Percentiles rank a stretch among this genome's conserved stretches.
Evolutionary conservation across 192 early-diverging fungal species (phyloP).

Genomic region (Coemansia javaensis): DNA sequence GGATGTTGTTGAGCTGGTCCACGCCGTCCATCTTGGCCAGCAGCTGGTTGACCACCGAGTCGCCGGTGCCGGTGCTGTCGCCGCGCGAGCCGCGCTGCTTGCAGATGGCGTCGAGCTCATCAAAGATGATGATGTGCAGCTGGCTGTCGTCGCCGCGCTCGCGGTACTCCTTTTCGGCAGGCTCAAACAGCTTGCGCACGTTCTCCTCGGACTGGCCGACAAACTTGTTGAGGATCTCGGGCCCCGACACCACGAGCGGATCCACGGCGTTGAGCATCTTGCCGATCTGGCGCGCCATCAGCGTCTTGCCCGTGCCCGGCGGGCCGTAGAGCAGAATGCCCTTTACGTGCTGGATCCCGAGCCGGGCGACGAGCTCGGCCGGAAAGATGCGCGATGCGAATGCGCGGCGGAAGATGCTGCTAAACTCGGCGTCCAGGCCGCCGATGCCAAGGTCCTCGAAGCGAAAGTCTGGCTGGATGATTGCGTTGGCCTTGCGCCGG

Average conservation of each 20-base stretch:
- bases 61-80: constrained; percentile 91
- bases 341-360: constrained; percentile 98
- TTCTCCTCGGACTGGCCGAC: constrained; percentile 97
- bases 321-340: constrained; percentile 87
- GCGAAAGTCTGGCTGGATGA: constrained; percentile 93
- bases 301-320: constrained; percentile 95
- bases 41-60: constrained; percentile 96
- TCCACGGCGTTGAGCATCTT: constrained; percentile 97
- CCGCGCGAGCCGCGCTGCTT: constrained; percentile 91
- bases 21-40: constrained; percentile 99
- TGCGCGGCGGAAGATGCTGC: constrained; percentile 90
- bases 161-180: constrained; percentile 94
- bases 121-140: constrained; percentile 97
- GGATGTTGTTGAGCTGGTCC: constrained; percentile 95
- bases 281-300: constrained; percentile 97
- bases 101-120: constrained; percentile 98
- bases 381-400: constrained; percentile 98
- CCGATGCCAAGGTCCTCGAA: constrained; percentile 98
- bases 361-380: constrained; percentile 82
- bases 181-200: constrained; percentile 91
- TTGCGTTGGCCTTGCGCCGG: constrained; percentile 61
- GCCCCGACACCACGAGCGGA: constrained; percentile 93
- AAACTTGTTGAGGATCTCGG: constrained; percentile 93
- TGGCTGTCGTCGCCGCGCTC: constrained; percentile 82
- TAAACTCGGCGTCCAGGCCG: constrained; percentile 92